These are phyloP conservation scores for Zygosaccharomyces sapae DNA, from an alignment of 1,139 yeast genomes.

Conservation along the genomic window DNA sequence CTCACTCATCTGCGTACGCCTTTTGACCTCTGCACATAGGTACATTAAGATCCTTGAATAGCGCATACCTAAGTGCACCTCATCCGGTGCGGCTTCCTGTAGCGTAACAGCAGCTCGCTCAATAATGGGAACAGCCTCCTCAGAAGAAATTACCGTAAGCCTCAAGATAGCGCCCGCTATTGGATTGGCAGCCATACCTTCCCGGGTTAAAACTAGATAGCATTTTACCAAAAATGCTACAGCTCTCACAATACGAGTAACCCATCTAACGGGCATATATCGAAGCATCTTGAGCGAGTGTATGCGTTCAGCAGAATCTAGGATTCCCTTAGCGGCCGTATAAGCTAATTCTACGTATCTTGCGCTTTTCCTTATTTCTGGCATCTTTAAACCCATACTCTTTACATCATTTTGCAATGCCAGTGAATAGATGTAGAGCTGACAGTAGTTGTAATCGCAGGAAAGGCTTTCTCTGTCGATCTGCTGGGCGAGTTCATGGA, in stretches of 20 bases:
- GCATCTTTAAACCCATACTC: conserved; percentile 46
- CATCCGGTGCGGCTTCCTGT: conserved; percentile 85
- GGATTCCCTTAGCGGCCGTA: conserved; percentile 75
- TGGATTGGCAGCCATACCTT: conserved; percentile 24
- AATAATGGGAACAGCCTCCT: conserved; percentile 64
- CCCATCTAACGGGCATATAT: conserved; percentile 89
- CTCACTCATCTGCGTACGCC: conserved; percentile 20
- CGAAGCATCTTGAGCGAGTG: conserved; percentile 60
- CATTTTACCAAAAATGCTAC: conserved; percentile 88
- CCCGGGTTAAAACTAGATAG: conserved; percentile 60
- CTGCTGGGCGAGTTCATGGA: conserved; percentile 41
- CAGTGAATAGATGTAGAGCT: conserved; percentile 74
- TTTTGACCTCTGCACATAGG: conserved; percentile 69
- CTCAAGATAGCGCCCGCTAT: conserved; percentile 45
- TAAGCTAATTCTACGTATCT: conserved; percentile 79
- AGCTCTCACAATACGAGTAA: conserved; percentile 81
- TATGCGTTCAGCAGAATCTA: conserved; percentile 67
- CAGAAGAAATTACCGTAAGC: conserved; percentile 61
- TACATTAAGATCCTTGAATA: conserved; percentile 79
- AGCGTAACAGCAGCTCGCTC: conserved; percentile 71
- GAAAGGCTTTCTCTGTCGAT: conserved; percentile 68
- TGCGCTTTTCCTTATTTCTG: conserved; percentile 70
- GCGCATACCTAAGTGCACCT: conserved; percentile 73
- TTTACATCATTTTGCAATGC: conserved; percentile 55
- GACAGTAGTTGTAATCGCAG: conserved; percentile 80